Conservation (phyloP, 192 early-diverging fungal species). For the Martensiomyces pterosporus region DNA sequence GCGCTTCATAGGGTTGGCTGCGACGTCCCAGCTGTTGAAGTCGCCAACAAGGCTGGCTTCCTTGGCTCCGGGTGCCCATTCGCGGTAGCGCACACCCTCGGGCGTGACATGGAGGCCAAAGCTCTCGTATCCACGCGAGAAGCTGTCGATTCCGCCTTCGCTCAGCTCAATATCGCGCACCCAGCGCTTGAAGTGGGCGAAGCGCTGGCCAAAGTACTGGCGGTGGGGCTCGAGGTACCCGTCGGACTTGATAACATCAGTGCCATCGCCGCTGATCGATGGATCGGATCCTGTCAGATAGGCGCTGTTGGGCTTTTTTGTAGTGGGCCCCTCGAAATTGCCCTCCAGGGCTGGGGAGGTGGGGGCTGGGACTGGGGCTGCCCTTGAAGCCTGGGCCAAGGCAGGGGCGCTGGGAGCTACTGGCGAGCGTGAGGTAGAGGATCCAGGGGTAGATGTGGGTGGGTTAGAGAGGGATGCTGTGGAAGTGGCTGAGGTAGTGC, state of each 20-base stretch:
- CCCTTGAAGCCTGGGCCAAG: neutral
- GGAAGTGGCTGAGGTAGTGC: too few relatives aligned
- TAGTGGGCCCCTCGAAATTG: conserved; percentile 13
- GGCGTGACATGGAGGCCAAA: conserved; percentile 75
- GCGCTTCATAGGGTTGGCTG: conserved; percentile 70
- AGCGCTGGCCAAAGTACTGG: conserved; percentile 55
- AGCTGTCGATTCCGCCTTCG: conserved; percentile 81
- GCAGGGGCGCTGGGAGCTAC: too few relatives aligned
- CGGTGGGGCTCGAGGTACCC: conserved; percentile 75
- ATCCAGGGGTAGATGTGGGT: neutral
- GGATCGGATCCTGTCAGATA: conserved; percentile 22
- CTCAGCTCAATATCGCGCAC: conserved; percentile 59
- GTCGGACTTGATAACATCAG: conserved; percentile 67
- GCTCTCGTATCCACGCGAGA: conserved; percentile 73
- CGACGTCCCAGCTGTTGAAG: conserved; percentile 88
- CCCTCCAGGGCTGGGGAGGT: neutral
- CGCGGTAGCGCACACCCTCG: conserved; percentile 77
- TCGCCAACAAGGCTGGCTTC: conserved; percentile 84
- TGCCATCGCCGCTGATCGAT: conserved; percentile 53
- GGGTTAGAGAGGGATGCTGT: too few relatives aligned
- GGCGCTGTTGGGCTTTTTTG: conserved; percentile 15
- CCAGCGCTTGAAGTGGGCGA: conserved; percentile 64
- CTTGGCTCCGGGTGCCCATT: conserved; percentile 89
- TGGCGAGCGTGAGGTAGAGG: neutral
- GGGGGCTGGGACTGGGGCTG: neutral